A percentile compares a stretch with the other conserved stretches of the same genome.
Conservation (phyloP, 1,284 basidiomycete genomes). For the Ustilago vetiveriae region DNA sequence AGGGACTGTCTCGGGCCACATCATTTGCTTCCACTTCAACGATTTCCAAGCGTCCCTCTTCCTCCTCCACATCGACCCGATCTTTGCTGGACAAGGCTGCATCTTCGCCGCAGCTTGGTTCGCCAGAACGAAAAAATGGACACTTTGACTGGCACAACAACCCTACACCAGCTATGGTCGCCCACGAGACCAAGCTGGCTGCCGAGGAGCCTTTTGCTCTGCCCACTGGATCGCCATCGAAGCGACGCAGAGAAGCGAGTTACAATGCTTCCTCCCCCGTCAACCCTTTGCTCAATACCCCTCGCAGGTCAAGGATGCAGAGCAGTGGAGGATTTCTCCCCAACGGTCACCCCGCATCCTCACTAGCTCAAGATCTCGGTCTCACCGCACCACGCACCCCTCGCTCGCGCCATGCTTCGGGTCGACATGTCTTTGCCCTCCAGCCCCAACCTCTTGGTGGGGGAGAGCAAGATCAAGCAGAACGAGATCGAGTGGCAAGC, state of each 20-base stretch:
- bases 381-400: constrained; percentile 42
- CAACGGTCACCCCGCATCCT: constrained; percentile 56
- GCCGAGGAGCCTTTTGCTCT: constrained; percentile 20
- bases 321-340: constrained; percentile 43
- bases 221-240: constrained; percentile 28
- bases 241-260: constrained; percentile 31
- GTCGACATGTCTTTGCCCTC: constrained; percentile 10
- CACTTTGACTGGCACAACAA: constrained; percentile 52
- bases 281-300: constrained; percentile 19
- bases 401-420: constrained; percentile 42
- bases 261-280: constrained; percentile 9
- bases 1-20: constrained; percentile 9
- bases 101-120: constrained; percentile 51
- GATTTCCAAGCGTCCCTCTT: constrained; percentile 3
- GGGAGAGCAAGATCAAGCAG: constrained; percentile 36
- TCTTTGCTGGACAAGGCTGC: constrained; percentile 40
- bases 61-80: constrained; percentile 3
- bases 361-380: constrained; percentile 52
- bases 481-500: constrained; percentile 44
- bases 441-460: constrained; percentile 8
- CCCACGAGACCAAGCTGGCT: constrained; percentile 26
- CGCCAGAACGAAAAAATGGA: constrained; percentile 43
- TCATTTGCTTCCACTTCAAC: constrained; percentile 25
- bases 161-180: constrained; percentile 43
- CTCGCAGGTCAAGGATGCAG: constrained; percentile 21